Evolutionary conservation across 1,284 basidiomycete species (phyloP).

Genomic region (Ceratobasidium sp.): DNA sequence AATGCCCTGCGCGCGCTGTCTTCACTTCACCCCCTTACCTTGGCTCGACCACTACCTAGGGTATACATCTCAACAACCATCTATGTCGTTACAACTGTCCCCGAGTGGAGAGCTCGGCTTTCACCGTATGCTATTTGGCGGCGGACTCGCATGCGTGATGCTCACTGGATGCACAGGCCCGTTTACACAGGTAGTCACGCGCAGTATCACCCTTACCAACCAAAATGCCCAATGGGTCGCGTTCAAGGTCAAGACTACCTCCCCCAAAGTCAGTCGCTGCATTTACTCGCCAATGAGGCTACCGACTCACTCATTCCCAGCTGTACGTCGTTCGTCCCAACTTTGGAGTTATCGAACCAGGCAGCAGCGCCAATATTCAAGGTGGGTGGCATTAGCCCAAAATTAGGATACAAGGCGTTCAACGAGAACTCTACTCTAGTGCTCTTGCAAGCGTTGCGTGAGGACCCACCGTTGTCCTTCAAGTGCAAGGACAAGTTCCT

Average conservation of each 20-base stretch:
- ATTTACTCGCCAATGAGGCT: not conserved
- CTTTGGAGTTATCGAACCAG: constrained; percentile 94
- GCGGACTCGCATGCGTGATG: not conserved
- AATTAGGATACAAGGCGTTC: too few species aligned
- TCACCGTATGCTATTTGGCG: constrained; percentile 59
- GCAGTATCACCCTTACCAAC: constrained; percentile 88
- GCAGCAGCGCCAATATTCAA: constrained; percentile 92
- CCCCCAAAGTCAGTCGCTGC: constrained; percentile 79
- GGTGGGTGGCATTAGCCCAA: constrained; percentile 68
- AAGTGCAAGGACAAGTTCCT: constrained; percentile 99
- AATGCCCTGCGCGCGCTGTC: constrained; percentile 33
- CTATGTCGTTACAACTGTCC: constrained; percentile 62
- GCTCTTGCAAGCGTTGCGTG: constrained; percentile 95
- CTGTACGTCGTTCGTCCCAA: constrained; percentile 98
- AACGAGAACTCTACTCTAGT: constrained; percentile 64
- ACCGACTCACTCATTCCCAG: constrained; percentile 57
- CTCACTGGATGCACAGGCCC: constrained; percentile 74
- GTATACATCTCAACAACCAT: constrained; percentile 1
- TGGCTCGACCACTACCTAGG: not conserved
- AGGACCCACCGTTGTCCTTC: constrained; percentile 88
- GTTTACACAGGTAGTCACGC: constrained; percentile 91
- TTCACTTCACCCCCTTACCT: not conserved
- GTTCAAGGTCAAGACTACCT: constrained; percentile 99
- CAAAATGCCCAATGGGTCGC: constrained; percentile 88
- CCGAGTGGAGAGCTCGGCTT: constrained; percentile 66